phyloP scores from a whole-genome alignment of 1,284 basidiomycete genomes.

The Pascua sp. region DNA sequence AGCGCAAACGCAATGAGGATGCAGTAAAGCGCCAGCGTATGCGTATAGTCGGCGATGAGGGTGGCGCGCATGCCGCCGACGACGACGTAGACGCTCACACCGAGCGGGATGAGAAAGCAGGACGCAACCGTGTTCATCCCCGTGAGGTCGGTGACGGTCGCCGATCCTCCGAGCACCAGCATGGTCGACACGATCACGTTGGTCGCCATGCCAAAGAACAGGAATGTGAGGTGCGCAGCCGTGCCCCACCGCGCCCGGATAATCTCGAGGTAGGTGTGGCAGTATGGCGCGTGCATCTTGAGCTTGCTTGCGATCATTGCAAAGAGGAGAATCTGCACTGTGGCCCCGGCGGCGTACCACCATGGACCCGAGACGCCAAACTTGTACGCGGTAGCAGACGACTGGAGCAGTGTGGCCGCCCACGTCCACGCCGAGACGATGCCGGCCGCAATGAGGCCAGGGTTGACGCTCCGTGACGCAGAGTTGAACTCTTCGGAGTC shows the following conservation, averaged over 20 bases:
- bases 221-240: conserved; percentile 67
- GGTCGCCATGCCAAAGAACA: conserved; percentile 72
- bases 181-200: conserved; percentile 69
- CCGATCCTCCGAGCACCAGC: conserved; percentile 65
- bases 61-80: conserved; percentile 54
- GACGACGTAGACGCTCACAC: conserved; percentile 54
- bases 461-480: conserved; percentile 68
- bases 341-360: conserved; percentile 50
- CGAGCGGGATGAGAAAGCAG: conserved; percentile 61
- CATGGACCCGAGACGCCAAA: conserved; percentile 64
- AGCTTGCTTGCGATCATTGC: conserved; percentile 57
- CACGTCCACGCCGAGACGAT: conserved; percentile 68
- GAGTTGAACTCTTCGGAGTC: conserved; percentile 72
- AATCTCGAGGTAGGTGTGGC: conserved; percentile 58
- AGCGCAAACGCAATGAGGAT: conserved; percentile 62
- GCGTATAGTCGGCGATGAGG: conserved; percentile 59
- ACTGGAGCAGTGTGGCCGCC: conserved; percentile 51
- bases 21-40: conserved; percentile 73
- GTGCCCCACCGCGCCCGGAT: conserved; percentile 69
- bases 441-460: conserved; percentile 83
- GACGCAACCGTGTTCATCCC: conserved; percentile 78
- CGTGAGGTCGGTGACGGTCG: conserved; percentile 73
- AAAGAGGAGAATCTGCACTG: conserved; percentile 54
- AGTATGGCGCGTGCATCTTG: conserved; percentile 55
- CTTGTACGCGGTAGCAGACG: conserved; percentile 55